Evolutionary conservation across 176 grass and related monocot species (phyloP).

Genomic region (maize (Zea mays)): DNA sequence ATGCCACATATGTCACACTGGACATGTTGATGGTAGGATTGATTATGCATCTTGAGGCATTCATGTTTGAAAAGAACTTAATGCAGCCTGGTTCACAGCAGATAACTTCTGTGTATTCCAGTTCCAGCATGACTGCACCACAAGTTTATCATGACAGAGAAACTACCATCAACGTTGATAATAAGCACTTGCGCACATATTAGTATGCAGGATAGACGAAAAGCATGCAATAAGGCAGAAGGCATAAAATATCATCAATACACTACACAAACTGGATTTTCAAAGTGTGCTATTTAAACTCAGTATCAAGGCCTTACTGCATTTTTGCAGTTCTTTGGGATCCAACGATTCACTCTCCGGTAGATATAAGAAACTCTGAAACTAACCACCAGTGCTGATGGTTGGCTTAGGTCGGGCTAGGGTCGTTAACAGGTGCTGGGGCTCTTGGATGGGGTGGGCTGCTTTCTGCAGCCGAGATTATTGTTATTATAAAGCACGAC

Average conservation of each 20-base stretch:
- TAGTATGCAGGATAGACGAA: conserved; percentile 9
- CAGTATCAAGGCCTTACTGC: neutral
- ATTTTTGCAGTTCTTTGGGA: too few species aligned
- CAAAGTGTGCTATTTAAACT: neutral
- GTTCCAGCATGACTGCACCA: conserved; percentile 56
- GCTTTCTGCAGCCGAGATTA: too few species aligned
- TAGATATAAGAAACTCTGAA: too few species aligned
- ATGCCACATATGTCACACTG: conserved; percentile 59
- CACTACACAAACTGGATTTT: neutral
- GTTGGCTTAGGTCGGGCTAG: too few species aligned
- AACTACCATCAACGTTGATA: neutral
- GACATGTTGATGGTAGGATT: conserved; percentile 57
- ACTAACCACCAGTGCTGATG: too few species aligned
- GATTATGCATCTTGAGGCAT: conserved; percentile 61
- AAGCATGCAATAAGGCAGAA: neutral
- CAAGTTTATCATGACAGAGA: conserved; percentile 27
- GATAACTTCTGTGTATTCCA: conserved; percentile 52
- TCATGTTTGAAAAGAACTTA: conserved; percentile 60
- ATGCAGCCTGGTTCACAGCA: conserved; percentile 65
- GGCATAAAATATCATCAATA: neutral
- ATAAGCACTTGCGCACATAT: neutral
- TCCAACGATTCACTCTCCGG: too few species aligned
- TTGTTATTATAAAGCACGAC: too few species aligned
- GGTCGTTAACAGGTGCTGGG: too few species aligned
- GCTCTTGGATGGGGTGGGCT: too few species aligned